Percentiles rank a stretch among this genome's conserved stretches.
Conservation (phyloP, 2,329 filamentous ascomycete species). For the Zasmidium cellare region DNA sequence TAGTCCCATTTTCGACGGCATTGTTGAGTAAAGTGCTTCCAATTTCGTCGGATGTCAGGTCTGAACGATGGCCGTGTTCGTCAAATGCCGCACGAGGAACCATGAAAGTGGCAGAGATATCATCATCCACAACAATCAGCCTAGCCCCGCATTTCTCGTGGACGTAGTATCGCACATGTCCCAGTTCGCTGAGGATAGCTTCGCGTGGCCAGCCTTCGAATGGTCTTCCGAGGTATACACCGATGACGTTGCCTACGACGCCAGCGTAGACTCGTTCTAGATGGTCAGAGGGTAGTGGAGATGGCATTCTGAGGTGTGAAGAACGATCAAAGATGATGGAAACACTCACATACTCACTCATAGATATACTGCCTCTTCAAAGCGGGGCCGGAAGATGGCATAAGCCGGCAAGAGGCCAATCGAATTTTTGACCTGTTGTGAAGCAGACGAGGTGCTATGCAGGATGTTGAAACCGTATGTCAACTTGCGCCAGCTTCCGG, state of each 20-base stretch:
- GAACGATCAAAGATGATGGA: neutral
- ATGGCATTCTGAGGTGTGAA: neutral
- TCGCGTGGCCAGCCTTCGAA: conserved; percentile 6
- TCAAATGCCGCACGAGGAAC: conserved; percentile 1
- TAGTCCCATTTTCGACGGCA: neutral
- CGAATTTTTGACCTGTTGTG: no score
- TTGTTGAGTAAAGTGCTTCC: conserved; percentile 3
- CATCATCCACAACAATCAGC: conserved; percentile 4
- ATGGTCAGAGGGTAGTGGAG: conserved; percentile 1
- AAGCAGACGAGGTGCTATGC: no score
- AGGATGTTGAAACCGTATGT: no score
- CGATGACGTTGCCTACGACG: conserved; percentile 4
- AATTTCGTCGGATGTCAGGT: conserved; percentile 2
- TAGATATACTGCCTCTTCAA: no score
- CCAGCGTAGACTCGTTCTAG: conserved; percentile 3
- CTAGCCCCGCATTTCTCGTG: conserved; percentile 3
- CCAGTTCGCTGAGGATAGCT: neutral
- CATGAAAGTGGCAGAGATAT: conserved; percentile 3
- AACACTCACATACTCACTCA: no score
- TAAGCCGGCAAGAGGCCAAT: no score
- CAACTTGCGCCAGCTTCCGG: no score
- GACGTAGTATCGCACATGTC: neutral
- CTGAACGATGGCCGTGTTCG: neutral
- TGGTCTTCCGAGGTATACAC: conserved; percentile 6
- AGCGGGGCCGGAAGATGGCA: no score